phyloP scores from a whole-genome alignment of 2,329 filamentous ascomycete genomes.

The Apiospora rasikravindrae region DNA sequence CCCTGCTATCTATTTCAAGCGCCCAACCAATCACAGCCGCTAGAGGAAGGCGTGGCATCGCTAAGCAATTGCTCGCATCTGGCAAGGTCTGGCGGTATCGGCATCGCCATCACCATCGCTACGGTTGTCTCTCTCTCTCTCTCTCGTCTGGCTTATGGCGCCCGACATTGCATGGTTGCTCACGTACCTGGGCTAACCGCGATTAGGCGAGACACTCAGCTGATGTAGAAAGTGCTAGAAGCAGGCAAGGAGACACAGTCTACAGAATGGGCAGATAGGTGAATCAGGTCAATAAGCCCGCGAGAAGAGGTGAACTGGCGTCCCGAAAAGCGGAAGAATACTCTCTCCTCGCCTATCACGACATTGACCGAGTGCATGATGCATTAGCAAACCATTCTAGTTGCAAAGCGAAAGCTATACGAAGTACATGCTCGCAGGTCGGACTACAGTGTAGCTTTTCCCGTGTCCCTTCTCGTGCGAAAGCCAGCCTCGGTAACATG shows the following conservation, averaged over 20 bases:
- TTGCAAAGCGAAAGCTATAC: neutral
- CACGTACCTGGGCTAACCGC: slow-evolving; percentile 13
- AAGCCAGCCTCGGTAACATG: neutral
- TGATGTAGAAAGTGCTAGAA: slow-evolving; percentile 14
- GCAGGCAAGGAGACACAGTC: neutral
- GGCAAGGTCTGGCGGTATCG: neutral
- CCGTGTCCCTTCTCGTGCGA: neutral
- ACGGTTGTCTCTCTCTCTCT: slow-evolving; percentile 9
- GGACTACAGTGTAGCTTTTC: neutral
- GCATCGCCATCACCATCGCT: slow-evolving; percentile 1
- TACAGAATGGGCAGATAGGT: slow-evolving; percentile 2
- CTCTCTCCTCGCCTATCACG: slow-evolving; percentile 9
- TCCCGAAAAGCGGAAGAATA: slow-evolving; percentile 13
- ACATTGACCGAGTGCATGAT: slow-evolving; percentile 3
- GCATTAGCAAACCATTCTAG: neutral
- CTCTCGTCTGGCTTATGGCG: slow-evolving; percentile 11
- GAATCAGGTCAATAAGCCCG: slow-evolving; percentile 11
- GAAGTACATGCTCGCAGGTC: no score
- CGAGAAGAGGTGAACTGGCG: neutral
- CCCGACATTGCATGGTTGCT: slow-evolving; percentile 13
- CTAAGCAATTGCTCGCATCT: slow-evolving; percentile 16
- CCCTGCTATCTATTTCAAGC: slow-evolving; percentile 9
- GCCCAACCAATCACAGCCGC: slow-evolving; percentile 10
- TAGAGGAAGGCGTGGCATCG: slow-evolving; percentile 1
- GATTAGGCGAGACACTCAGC: slow-evolving; percentile 14